Percentiles rank a stretch among this genome's conserved stretches.
These are phyloP conservation scores for Solanum verrucosum DNA, from an alignment of 257 asterid species.

Conservation along the genomic window DNA sequence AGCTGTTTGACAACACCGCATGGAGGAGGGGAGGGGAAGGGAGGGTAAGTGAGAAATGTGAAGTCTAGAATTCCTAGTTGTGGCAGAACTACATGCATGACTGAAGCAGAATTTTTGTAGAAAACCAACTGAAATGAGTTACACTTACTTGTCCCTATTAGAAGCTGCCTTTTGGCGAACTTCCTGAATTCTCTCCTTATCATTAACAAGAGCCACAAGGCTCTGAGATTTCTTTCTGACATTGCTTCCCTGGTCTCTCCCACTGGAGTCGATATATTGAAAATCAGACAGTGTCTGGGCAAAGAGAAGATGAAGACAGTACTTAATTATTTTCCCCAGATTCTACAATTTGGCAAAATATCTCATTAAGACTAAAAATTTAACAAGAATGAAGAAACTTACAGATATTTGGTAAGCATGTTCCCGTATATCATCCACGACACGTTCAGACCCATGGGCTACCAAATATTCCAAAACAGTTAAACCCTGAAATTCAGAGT, in stretches of 20 bases:
- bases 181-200: slow-evolving; percentile 94
- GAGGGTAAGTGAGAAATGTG: neutral
- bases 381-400: slow-evolving; percentile 18
- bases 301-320: slow-evolving; percentile 4
- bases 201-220: slow-evolving; percentile 90
- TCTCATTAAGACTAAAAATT: neutral
- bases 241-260: slow-evolving; percentile 92
- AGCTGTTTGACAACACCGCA: neutral
- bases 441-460: slow-evolving; percentile 95
- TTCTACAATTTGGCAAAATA: neutral
- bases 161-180: slow-evolving; percentile 95
- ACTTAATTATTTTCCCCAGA: neutral
- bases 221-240: slow-evolving; percentile 96
- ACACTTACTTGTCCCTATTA: slow-evolving; percentile 83
- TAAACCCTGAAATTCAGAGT: slow-evolving; percentile 49
- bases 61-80: neutral
- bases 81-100: neutral
- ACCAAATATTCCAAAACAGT: slow-evolving; percentile 92
- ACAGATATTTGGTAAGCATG: slow-evolving; percentile 97
- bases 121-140: neutral
- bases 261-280: slow-evolving; percentile 92
- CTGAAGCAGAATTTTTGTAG: neutral
- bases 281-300: slow-evolving; percentile 87
- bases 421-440: slow-evolving; percentile 88
- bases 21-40: neutral